phyloP scores from a whole-genome alignment of 106 monocot genomes.

The Narthecium ossifragum region DNA sequence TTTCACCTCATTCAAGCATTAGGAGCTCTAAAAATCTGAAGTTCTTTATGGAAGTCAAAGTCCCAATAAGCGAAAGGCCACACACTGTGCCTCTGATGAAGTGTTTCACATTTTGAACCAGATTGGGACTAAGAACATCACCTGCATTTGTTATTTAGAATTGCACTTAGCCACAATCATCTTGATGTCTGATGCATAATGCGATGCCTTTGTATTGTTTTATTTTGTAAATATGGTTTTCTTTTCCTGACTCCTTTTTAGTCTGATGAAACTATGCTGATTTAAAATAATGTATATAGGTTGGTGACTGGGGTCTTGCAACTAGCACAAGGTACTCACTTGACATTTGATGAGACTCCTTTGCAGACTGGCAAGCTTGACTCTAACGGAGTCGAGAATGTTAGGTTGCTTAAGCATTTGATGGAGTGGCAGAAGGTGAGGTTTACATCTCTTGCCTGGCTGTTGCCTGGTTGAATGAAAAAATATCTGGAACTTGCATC shows the following conservation, averaged over 20 bases:
- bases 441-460: background rate
- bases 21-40: background rate
- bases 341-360: slow-evolving; percentile 80
- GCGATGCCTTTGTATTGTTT: too few relatives aligned
- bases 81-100: too few relatives aligned
- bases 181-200: too few relatives aligned
- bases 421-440: slow-evolving; percentile 75
- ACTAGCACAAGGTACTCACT: slow-evolving; percentile 80
- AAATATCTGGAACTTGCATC: too few relatives aligned
- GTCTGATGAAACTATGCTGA: background rate
- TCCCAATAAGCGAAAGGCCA: background rate
- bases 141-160: too few relatives aligned
- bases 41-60: background rate
- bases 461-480: too few relatives aligned
- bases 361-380: slow-evolving; percentile 65
- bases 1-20: too few relatives aligned
- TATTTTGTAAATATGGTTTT: background rate
- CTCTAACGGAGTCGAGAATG: slow-evolving; percentile 82
- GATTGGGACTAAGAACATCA: too few relatives aligned
- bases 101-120: too few relatives aligned
- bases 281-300: slow-evolving; percentile 15
- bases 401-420: slow-evolving; percentile 66
- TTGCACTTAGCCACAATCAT: too few relatives aligned
- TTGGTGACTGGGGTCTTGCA: slow-evolving; percentile 76
- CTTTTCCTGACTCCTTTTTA: background rate